phyloP scores from a whole-genome alignment of 2,329 filamentous ascomycete species.

The Exserohilum rostratum region DNA sequence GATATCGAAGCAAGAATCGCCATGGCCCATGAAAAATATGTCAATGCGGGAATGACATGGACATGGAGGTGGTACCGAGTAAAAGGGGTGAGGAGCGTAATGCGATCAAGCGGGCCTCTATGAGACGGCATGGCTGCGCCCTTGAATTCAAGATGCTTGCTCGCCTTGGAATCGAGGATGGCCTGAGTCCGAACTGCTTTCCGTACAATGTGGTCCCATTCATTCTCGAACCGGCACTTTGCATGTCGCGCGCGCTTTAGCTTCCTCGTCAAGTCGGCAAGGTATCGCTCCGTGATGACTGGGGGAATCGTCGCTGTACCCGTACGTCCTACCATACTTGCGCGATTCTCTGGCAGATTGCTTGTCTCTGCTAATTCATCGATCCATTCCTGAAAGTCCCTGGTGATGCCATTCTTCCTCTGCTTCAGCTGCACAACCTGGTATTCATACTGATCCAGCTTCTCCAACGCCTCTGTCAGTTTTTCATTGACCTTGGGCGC shows the following conservation, averaged over 20 bases:
- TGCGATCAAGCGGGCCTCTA: constrained; percentile 46
- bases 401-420: constrained; percentile 78
- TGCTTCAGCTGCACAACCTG: constrained; percentile 80
- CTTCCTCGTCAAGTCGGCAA: constrained; percentile 85
- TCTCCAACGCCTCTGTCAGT: constrained; percentile 81
- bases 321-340: constrained; percentile 30
- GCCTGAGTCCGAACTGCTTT: constrained; percentile 77
- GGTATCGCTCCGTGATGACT: constrained; percentile 89
- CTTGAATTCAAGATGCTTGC: constrained; percentile 79
- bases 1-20: constrained; percentile 77
- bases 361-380: constrained; percentile 86
- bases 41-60: constrained; percentile 71
- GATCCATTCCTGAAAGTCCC: constrained; percentile 88
- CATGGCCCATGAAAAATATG: constrained; percentile 68
- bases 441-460: constrained; percentile 78
- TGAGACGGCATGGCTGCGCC: constrained; percentile 57
- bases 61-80: constrained; percentile 80
- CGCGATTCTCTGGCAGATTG: constrained; percentile 67
- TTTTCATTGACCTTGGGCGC: constrained; percentile 86
- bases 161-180: constrained; percentile 82
- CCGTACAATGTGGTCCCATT: constrained; percentile 82
- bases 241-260: constrained; percentile 83
- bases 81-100: constrained; percentile 74
- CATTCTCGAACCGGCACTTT: constrained; percentile 78
- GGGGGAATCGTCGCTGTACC: constrained; percentile 66